Evolutionary conservation across 2,329 filamentous ascomycete genomes (phyloP).

Genomic region (Beauveria varroae): DNA sequence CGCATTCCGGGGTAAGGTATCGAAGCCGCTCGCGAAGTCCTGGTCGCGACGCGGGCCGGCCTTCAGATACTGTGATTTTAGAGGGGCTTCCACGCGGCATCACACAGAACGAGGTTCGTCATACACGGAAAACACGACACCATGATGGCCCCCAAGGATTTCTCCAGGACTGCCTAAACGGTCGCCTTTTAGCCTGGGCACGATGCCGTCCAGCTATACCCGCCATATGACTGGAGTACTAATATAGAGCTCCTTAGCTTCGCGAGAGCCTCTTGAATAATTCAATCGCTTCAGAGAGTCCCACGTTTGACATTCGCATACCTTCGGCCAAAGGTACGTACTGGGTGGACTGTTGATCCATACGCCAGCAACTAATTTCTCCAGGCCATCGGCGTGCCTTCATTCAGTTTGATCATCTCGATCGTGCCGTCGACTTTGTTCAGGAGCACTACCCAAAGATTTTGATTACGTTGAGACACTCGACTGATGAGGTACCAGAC

Average conservation of each 20-base stretch:
- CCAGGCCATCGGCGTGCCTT: constrained; percentile 34
- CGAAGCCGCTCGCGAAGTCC: constrained; percentile 29
- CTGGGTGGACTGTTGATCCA: not conserved
- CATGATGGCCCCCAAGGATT: constrained; percentile 11
- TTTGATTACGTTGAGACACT: constrained; percentile 26
- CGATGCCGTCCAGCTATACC: not conserved
- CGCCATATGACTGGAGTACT: constrained; percentile 7
- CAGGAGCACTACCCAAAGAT: constrained; percentile 35
- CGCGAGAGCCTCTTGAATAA: constrained; percentile 28
- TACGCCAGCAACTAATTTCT: constrained; percentile 6
- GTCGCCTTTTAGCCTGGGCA: constrained; percentile 4
- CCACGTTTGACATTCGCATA: constrained; percentile 32
- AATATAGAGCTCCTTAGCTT: constrained; percentile 21
- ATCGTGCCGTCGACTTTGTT: constrained; percentile 34
- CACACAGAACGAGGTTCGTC: constrained; percentile 44
- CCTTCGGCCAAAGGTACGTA: constrained; percentile 27
- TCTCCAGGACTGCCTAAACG: constrained; percentile 1
- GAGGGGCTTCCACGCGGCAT: constrained; percentile 45
- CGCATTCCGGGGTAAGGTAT: constrained; percentile 6
- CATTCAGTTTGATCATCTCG: constrained; percentile 33
- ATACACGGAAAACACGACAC: not conserved
- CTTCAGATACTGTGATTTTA: constrained; percentile 46
- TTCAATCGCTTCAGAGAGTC: constrained; percentile 28
- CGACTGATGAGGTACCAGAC: constrained; percentile 32
- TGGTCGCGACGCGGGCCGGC: constrained; percentile 30